Percentiles rank a stretch among this genome's conserved stretches.
Evolutionary conservation across 108 stramenopile genomes (phyloP).

Genomic region (Epithemia pelagica): DNA sequence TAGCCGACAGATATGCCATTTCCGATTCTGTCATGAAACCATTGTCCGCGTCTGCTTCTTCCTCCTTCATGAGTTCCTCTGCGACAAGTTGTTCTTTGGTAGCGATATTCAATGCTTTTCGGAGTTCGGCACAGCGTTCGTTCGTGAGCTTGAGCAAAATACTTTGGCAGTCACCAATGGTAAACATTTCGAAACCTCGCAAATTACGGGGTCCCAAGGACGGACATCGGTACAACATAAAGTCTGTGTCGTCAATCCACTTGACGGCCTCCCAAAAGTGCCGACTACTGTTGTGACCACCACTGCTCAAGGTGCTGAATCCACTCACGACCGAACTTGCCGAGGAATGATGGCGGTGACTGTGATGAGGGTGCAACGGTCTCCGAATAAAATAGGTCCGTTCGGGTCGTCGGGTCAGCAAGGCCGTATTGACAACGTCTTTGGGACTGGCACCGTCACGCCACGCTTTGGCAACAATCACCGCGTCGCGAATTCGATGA

Average conservation of each 20-base stretch:
- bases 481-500: conserved; percentile 76
- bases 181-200: conserved; percentile 84
- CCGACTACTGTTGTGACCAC: conserved; percentile 3
- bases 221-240: conserved; percentile 61
- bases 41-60: conserved; percentile 42
- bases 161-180: conserved; percentile 86
- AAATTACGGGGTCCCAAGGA: conserved; percentile 69
- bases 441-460: conserved; percentile 75
- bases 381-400: conserved; percentile 45
- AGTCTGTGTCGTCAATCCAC: conserved; percentile 79
- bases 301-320: conserved; percentile 7
- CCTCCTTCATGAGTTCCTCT: conserved; percentile 64
- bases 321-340: neutral
- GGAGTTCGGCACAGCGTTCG: conserved; percentile 65
- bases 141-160: conserved; percentile 77
- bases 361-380: conserved; percentile 16
- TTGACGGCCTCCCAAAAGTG: conserved; percentile 62
- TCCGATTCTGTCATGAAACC: conserved; percentile 78
- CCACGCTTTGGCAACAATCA: conserved; percentile 87
- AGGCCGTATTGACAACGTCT: conserved; percentile 64
- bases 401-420: conserved; percentile 57
- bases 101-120: conserved; percentile 49
- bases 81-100: conserved; percentile 69
- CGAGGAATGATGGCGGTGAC: neutral
- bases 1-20: conserved; percentile 55